phyloP scores from a whole-genome alignment of 2,329 filamentous ascomycete species.

The Leptodontidium sp. region DNA sequence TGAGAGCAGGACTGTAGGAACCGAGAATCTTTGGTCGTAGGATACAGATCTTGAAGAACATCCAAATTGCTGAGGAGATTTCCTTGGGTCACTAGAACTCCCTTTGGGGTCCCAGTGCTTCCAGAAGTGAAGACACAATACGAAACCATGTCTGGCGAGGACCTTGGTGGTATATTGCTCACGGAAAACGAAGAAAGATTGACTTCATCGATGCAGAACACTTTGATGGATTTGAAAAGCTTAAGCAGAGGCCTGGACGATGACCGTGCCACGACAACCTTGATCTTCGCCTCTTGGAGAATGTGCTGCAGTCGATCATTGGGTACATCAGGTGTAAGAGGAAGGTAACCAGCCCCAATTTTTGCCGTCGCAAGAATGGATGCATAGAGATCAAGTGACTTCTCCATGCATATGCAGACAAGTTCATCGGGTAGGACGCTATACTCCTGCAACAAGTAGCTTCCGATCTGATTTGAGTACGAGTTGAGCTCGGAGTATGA shows the following conservation, averaged over 20 bases:
- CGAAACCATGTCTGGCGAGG: conserved; percentile 54
- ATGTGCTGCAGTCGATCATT: conserved; percentile 66
- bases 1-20: conserved; percentile 85
- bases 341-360: conserved; percentile 80
- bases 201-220: conserved; percentile 45
- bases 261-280: conserved; percentile 53
- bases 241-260: conserved; percentile 42
- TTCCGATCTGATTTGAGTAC: conserved; percentile 70
- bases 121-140: conserved; percentile 88
- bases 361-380: conserved; percentile 79
- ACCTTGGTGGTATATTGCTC: conserved; percentile 33
- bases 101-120: conserved; percentile 80
- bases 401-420: conserved; percentile 80
- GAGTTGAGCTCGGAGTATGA: conserved; percentile 72
- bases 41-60: conserved; percentile 72
- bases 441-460: conserved; percentile 56
- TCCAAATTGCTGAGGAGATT: conserved; percentile 82
- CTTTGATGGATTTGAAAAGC: conserved; percentile 30
- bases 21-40: conserved; percentile 55
- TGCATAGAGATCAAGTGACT: conserved; percentile 75
- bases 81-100: conserved; percentile 77
- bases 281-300: conserved; percentile 64
- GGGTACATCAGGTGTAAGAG: conserved; percentile 78
- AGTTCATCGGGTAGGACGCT: conserved; percentile 62
- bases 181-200: conserved; percentile 34